Evolutionary conservation across 306 rosid species (phyloP).

Genomic region (Begonia peltatifolia): DNA sequence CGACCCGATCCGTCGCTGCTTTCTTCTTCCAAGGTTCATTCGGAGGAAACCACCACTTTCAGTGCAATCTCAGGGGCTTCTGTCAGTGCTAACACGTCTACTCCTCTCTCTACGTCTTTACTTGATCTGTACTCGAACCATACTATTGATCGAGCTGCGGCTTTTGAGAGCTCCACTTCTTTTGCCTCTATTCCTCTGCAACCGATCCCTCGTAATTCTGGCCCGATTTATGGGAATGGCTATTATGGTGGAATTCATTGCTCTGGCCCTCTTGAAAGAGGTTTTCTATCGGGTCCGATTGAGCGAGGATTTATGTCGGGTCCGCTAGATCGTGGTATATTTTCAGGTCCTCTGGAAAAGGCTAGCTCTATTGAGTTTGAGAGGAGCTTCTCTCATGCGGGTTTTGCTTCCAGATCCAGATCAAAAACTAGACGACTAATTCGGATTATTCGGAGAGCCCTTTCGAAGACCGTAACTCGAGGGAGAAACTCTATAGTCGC

Average conservation of each 20-base stretch:
- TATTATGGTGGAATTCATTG: conserved; percentile 26
- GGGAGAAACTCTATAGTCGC: conserved; percentile 64
- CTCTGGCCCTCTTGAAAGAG: conserved; percentile 81
- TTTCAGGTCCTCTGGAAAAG: conserved; percentile 79
- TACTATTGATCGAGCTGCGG: conserved; percentile 73
- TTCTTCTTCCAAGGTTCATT: conserved; percentile 72
- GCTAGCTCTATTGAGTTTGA: conserved; percentile 44
- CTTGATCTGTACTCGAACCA: conserved; percentile 64
- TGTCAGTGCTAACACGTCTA: conserved; percentile 90
- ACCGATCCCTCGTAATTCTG: conserved; percentile 70
- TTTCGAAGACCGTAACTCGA: conserved; percentile 59
- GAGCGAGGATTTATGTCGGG: conserved; percentile 98
- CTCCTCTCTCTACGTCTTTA: conserved; percentile 77
- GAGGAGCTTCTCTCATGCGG: conserved; percentile 81
- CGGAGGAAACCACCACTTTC: conserved; percentile 88
- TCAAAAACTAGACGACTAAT: conserved; percentile 46
- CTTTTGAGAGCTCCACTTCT: conserved; percentile 82
- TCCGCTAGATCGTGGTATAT: conserved; percentile 76
- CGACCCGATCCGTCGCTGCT: conserved; percentile 69
- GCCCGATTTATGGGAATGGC: conserved; percentile 48
- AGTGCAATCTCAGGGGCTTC: conserved; percentile 92
- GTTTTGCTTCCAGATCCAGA: conserved; percentile 27
- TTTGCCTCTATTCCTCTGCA: conserved; percentile 91
- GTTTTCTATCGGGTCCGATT: conserved; percentile 88
- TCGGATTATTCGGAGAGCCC: conserved; percentile 43